These are phyloP conservation scores for Tieghemiomyces parasiticus DNA, from an alignment of 192 early-diverging fungal genomes.

Conservation along the genomic window DNA sequence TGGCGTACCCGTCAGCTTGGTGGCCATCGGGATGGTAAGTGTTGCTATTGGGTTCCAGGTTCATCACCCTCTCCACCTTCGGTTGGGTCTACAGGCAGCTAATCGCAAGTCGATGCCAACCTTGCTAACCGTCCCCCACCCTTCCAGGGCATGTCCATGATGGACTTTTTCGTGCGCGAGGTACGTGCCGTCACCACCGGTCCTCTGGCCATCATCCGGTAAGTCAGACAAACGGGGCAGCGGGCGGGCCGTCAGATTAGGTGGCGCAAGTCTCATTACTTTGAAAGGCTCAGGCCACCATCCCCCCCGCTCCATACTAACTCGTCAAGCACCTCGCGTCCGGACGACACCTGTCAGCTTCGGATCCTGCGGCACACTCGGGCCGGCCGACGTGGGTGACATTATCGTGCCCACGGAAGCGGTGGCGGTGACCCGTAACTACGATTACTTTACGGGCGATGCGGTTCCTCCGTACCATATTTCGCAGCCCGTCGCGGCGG, in stretches of 20 bases:
- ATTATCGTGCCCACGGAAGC: conserved; percentile 54
- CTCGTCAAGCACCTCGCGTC: too few relatives aligned
- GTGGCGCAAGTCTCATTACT: too few relatives aligned
- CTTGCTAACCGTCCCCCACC: too few relatives aligned
- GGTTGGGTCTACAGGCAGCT: too few relatives aligned
- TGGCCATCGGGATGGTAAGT: conserved; percentile 64
- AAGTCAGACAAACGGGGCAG: background rate
- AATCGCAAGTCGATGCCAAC: too few relatives aligned
- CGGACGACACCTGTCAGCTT: conserved; percentile 16
- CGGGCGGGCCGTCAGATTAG: too few relatives aligned
- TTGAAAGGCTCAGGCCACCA: too few relatives aligned
- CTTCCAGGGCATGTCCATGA: conserved; percentile 65
- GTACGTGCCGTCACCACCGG: conserved; percentile 61
- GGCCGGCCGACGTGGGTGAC: conserved; percentile 35
- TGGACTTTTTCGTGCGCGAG: conserved; percentile 88
- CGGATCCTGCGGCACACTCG: conserved; percentile 75
- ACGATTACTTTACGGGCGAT: conserved; percentile 42
- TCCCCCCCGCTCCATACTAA: too few relatives aligned
- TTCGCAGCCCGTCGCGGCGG: conserved; percentile 39
- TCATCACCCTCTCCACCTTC: background rate
- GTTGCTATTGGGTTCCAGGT: conserved; percentile 1
- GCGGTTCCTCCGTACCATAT: conserved; percentile 43
- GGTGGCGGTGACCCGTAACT: conserved; percentile 51
- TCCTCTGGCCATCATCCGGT: conserved; percentile 59
- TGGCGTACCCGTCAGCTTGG: conserved; percentile 56